Evolutionary conservation across 2,329 filamentous ascomycete genomes (phyloP).

Genomic region (Botryotinia globosa): DNA sequence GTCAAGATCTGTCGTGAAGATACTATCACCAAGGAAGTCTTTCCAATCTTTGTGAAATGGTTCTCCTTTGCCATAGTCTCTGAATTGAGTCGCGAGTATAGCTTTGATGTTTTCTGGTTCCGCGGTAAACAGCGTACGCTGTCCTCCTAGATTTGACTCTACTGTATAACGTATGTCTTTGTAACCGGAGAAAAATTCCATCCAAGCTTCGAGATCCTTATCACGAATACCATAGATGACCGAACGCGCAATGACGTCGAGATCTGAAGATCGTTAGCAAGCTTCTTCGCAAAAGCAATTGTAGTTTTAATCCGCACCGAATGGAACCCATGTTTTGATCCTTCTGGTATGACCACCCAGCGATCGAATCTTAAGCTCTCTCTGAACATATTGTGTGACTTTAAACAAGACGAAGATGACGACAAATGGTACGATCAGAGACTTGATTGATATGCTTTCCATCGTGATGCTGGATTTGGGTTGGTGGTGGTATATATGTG

Average conservation of each 20-base stretch:
- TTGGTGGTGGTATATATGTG: neutral
- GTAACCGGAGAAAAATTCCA: constrained; percentile 44
- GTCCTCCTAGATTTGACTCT: constrained; percentile 46
- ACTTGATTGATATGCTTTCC: constrained; percentile 43
- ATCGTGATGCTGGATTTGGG: constrained; percentile 28
- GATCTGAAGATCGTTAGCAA: constrained; percentile 44
- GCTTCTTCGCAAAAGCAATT: neutral
- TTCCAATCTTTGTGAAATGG: constrained; percentile 73
- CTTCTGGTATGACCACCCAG: constrained; percentile 46
- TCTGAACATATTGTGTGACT: constrained; percentile 40
- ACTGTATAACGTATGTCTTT: constrained; percentile 51
- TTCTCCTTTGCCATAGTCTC: constrained; percentile 78
- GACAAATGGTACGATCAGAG: constrained; percentile 38
- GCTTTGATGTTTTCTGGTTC: constrained; percentile 92
- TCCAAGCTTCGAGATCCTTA: constrained; percentile 60
- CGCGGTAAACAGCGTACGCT: constrained; percentile 60
- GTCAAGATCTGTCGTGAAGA: constrained; percentile 76
- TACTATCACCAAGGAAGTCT: constrained; percentile 71
- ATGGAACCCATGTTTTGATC: constrained; percentile 44
- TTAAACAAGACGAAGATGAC: constrained; percentile 33
- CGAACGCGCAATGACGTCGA: constrained; percentile 56
- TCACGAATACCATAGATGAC: constrained; percentile 39
- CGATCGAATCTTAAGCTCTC: constrained; percentile 46
- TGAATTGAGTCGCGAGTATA: constrained; percentile 81
- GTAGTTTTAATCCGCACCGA: constrained; percentile 41